Conservation (phyloP, 139 green algal species). For the Chlamydomonas applanata region DNA sequence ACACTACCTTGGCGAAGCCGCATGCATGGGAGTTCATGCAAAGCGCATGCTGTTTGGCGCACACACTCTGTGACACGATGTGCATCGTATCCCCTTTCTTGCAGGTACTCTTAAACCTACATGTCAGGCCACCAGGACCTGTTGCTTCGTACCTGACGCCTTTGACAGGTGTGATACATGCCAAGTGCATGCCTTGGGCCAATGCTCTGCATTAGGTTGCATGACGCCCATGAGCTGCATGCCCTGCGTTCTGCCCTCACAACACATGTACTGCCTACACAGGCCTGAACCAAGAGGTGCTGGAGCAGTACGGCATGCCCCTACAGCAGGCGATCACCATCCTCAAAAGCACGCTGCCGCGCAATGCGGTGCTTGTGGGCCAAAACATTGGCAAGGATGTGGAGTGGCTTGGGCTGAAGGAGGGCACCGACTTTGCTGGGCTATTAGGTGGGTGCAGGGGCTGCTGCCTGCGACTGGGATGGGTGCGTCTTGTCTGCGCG, state of each 20-base stretch:
- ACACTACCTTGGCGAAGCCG: not conserved
- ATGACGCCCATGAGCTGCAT: not conserved
- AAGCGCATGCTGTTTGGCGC: too few relatives aligned
- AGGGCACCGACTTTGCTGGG: slow-evolving; percentile 76
- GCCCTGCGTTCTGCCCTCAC: not conserved
- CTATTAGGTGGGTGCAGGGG: slow-evolving; percentile 41
- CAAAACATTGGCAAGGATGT: slow-evolving; percentile 89
- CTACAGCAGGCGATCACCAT: slow-evolving; percentile 40
- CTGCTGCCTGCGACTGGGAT: not conserved
- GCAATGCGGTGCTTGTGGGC: slow-evolving; percentile 71
- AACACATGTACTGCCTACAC: not conserved
- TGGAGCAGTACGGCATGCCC: slow-evolving; percentile 66
- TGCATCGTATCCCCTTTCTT: not conserved
- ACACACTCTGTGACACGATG: not conserved
- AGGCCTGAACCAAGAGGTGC: slow-evolving; percentile 35
- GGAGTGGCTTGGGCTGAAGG: slow-evolving; percentile 78
- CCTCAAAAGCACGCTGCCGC: slow-evolving; percentile 58
- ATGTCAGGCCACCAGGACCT: slow-evolving; percentile 61
- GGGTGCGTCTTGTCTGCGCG: not conserved
- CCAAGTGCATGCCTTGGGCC: too few relatives aligned
- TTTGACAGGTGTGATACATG: slow-evolving; percentile 59
- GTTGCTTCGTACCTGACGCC: slow-evolving; percentile 85
- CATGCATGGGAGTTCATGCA: not conserved
- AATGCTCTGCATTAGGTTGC: not conserved
- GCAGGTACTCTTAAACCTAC: slow-evolving; percentile 72